Conservation (phyloP, 2,329 filamentous ascomycete species). For the Fusarium humuli region DNA sequence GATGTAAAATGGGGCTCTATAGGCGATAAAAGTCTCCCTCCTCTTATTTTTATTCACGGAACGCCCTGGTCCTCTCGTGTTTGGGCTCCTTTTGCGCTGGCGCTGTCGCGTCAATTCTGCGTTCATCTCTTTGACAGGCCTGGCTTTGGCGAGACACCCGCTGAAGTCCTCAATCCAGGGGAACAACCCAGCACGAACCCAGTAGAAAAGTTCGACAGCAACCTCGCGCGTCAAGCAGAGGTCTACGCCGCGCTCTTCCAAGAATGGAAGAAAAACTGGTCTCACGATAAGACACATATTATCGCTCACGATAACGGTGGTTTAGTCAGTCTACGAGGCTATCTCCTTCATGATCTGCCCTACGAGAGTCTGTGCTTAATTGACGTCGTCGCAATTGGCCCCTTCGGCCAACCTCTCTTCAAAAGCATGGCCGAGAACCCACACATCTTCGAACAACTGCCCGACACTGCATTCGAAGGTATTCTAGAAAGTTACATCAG, state of each 20-base stretch:
- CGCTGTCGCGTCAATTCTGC: conserved; percentile 51
- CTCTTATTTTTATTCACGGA: conserved; percentile 59
- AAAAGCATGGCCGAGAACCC: conserved; percentile 53
- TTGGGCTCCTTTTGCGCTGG: conserved; percentile 52
- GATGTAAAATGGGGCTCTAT: conserved; percentile 51
- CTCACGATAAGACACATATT: conserved; percentile 50
- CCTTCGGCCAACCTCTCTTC: conserved; percentile 58
- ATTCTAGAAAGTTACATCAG: conserved; percentile 56
- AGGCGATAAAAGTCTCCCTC: conserved; percentile 46
- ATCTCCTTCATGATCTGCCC: conserved; percentile 52
- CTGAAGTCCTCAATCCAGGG: conserved; percentile 17
- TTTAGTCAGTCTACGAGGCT: conserved; percentile 53
- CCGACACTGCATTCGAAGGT: conserved; percentile 51
- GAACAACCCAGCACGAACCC: conserved; percentile 1
- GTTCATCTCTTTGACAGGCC: conserved; percentile 60
- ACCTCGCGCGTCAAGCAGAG: conserved; percentile 54
- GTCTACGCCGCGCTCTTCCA: conserved; percentile 54
- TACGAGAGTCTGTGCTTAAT: conserved; percentile 56
- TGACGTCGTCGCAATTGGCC: conserved; percentile 57
- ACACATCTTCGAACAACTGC: conserved; percentile 51
- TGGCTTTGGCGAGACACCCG: conserved; percentile 56
- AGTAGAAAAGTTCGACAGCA: conserved; percentile 47
- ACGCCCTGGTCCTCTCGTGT: conserved; percentile 60
- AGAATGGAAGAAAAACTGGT: conserved; percentile 48
- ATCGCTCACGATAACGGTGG: conserved; percentile 60